Evolutionary conservation across 2,329 filamentous ascomycete genomes (phyloP), one percentile per base, ranked within the genome.

Genomic region (Falciphora oryzae): DNA sequence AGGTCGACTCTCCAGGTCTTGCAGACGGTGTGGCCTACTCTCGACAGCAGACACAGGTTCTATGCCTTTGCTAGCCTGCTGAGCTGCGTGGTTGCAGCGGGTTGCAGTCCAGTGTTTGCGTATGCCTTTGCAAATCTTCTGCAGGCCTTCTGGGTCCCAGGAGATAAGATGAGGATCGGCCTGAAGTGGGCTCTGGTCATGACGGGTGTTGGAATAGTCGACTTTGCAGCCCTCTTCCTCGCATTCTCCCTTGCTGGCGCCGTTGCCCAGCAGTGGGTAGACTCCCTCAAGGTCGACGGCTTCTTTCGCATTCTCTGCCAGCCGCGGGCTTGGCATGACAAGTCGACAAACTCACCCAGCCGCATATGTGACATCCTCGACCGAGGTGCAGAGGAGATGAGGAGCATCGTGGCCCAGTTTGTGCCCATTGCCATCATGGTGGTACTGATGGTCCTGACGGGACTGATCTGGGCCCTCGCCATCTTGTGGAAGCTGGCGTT

Each of bases 351-450:
- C 73, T 85, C 83, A 0, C 78, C 89, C 0, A 79, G 81, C 0
- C 80, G 82, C 2, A 81, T 98, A 57, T 86, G 83, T 0, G 87
- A 91, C 66, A 89, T 84, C 59, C 82, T 98, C 0, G 92, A 96
- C 70, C 85, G 89, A 22, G 91, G 92, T 70, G 90, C 89, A 0
- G 93, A 98, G 73, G 92, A 97, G 72, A 93, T 95, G 85, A 85
- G 91, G 11, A 93, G 91, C 69, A 78, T 98, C 0, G 81, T 96
- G 0, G 90, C 91, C 2, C 85, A 90, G 1, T 96, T 97, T 71
- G 81, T 89, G 0, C 89, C 90, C 1, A 85, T 90, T 63, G 75
- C 89, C 0, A 80, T 93, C 18, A 85, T 89, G 13, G 87, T 90
- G 4, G 72, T 80, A 0, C 76, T 86, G 63, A 93, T 96, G 82